Conservation (phyloP, 768 basidiomycete genomes). For the Tulasnella sp. region DNA sequence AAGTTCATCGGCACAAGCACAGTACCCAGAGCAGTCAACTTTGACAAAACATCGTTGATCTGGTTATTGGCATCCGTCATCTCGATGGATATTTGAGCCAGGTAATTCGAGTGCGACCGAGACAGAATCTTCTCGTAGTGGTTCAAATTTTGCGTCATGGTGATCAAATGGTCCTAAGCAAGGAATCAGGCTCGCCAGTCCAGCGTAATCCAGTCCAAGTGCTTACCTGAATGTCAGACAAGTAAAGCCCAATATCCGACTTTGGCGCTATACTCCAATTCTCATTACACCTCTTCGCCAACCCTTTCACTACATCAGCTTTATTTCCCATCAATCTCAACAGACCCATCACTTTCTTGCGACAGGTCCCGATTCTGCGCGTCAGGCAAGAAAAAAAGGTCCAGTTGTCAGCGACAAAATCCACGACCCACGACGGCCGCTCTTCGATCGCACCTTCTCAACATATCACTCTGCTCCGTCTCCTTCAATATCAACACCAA, state of each 20-base stretch:
- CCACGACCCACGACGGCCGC: not conserved
- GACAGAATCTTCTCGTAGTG: conserved; percentile 99
- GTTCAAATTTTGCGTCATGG: conserved; percentile 99
- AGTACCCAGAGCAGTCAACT: conserved; percentile 95
- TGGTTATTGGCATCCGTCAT: conserved; percentile 99
- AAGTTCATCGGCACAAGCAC: conserved; percentile 96
- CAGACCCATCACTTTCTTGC: conserved; percentile 99
- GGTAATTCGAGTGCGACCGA: conserved; percentile 96
- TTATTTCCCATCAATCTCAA: conserved; percentile 97
- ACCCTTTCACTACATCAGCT: conserved; percentile 97
- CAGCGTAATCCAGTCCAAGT: not conserved
- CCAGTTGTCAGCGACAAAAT: not conserved
- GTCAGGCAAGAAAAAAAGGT: too few relatives aligned
- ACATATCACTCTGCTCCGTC: conserved; percentile 95
- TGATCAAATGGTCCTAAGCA: conserved; percentile 84
- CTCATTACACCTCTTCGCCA: conserved; percentile 97
- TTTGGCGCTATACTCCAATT: conserved; percentile 98
- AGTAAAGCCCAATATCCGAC: conserved; percentile 91
- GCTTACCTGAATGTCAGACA: conserved; percentile 82
- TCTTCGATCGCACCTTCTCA: conserved; percentile 47
- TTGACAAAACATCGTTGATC: conserved; percentile 97
- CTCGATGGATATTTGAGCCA: conserved; percentile 98
- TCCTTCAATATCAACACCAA: conserved; percentile 94
- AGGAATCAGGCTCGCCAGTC: not conserved
- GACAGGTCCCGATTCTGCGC: conserved; percentile 83